Conservation (phyloP, 139 green algal species). For the Pseudopediastrum boryanum region DNA sequence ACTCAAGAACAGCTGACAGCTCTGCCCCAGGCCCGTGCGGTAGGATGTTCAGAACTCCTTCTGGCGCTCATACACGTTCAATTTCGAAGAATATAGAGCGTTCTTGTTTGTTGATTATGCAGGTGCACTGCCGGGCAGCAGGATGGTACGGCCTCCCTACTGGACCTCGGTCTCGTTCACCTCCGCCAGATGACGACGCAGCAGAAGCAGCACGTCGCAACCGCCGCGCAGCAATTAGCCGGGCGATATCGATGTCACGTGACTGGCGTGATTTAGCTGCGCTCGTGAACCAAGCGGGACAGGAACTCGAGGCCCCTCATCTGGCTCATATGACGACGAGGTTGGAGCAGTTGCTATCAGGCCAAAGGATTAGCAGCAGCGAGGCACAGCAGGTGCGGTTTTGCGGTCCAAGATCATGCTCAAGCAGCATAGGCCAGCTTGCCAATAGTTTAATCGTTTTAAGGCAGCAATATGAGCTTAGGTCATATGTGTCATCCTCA, state of each 20-base stretch:
- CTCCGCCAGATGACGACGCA: not conserved
- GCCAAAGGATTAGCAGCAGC: not conserved
- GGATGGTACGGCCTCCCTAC: no score
- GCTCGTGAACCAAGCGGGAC: constrained; percentile 9
- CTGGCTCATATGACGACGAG: not conserved
- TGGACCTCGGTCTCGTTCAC: no score
- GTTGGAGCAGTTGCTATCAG: constrained; percentile 15
- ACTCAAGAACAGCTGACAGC: no score
- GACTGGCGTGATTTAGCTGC: constrained; percentile 15
- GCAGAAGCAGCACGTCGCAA: not conserved
- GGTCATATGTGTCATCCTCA: no score
- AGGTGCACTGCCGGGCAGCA: not conserved
- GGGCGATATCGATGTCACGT: not conserved
- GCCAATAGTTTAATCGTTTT: no score
- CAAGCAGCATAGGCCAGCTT: no score
- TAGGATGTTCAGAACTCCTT: no score
- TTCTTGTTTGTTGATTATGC: not conserved
- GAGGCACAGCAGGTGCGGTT: constrained; percentile 25
- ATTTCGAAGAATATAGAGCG: no score
- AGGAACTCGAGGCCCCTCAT: not conserved
- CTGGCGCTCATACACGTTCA: no score
- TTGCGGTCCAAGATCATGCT: no score
- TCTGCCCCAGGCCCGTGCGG: no score
- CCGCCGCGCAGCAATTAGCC: not conserved
- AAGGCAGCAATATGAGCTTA: no score